Percentiles rank a stretch among this genome's conserved stretches.
These are phyloP conservation scores for Haplographium delicatum DNA, from an alignment of 495 filamentous ascomycete species.

Conservation along the genomic window DNA sequence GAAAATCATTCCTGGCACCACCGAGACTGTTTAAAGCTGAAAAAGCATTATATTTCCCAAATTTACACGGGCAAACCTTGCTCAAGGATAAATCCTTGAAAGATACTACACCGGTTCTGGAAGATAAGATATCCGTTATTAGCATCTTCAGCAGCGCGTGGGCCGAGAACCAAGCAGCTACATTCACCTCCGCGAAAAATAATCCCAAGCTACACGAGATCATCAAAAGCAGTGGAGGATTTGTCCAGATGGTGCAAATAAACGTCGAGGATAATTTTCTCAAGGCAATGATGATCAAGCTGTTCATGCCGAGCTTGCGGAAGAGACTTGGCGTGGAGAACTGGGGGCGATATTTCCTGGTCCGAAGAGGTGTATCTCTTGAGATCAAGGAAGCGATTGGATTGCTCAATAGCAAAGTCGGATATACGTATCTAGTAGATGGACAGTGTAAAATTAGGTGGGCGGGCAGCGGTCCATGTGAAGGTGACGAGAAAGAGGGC, in stretches of 20 bases:
- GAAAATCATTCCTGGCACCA: constrained; percentile 84
- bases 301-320: constrained; percentile 62
- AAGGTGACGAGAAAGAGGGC: constrained; percentile 61
- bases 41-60: constrained; percentile 85
- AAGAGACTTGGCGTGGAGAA: constrained; percentile 49
- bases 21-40: constrained; percentile 68
- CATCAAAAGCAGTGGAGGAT: constrained; percentile 38
- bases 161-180: constrained; percentile 74
- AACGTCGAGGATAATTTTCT: constrained; percentile 79
- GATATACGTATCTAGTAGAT: constrained; percentile 92
- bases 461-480: constrained; percentile 81
- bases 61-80: constrained; percentile 75
- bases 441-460: constrained; percentile 83
- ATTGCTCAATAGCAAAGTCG: constrained; percentile 80
- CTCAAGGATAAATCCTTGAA: constrained; percentile 32
- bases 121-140: constrained; percentile 70
- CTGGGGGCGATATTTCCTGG: constrained; percentile 74
- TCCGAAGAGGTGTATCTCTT: constrained; percentile 69
- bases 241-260: constrained; percentile 72
- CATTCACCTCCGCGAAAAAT: constrained; percentile 56
- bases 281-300: constrained; percentile 66
- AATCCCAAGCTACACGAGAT: constrained; percentile 61
- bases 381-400: constrained; percentile 73
- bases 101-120: constrained; percentile 68
- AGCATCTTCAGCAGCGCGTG: constrained; percentile 74